Evolutionary conservation across 345 rosid species (phyloP).

Genomic region (Xanthoceras sorbifolium): DNA sequence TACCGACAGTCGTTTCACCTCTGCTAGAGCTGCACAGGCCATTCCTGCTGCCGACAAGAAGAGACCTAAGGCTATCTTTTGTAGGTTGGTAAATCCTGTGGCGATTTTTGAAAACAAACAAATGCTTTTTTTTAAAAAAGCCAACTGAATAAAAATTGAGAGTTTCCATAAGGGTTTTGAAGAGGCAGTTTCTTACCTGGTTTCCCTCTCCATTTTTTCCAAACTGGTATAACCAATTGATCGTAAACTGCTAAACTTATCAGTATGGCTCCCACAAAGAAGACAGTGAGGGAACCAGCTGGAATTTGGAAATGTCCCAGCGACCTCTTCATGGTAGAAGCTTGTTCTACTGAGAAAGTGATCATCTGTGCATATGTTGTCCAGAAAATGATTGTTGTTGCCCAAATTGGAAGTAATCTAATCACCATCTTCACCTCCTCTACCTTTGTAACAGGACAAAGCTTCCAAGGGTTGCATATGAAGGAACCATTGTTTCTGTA

Average conservation of each 20-base stretch:
- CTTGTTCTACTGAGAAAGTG: conserved; percentile 77
- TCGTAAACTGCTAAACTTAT: conserved; percentile 54
- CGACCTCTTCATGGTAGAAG: conserved; percentile 63
- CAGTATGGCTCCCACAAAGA: conserved; percentile 58
- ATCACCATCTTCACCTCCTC: conserved; percentile 69
- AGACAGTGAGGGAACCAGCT: conserved; percentile 63
- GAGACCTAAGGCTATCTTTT: conserved; percentile 62
- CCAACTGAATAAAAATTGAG: background rate
- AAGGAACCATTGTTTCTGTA: conserved; percentile 24
- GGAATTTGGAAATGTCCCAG: conserved; percentile 56
- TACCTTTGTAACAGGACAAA: conserved; percentile 53
- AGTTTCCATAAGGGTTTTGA: background rate
- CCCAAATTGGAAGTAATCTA: conserved; percentile 60
- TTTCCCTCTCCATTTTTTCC: conserved; percentile 58
- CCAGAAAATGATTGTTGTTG: conserved; percentile 66
- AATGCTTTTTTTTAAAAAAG: conserved; percentile 7
- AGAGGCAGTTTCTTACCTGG: conserved; percentile 29
- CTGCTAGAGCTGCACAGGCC: conserved; percentile 56
- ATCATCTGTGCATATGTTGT: conserved; percentile 68
- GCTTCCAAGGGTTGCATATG: conserved; percentile 49
- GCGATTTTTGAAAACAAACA: background rate
- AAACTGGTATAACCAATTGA: conserved; percentile 49
- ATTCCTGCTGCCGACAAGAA: conserved; percentile 57
- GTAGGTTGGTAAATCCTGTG: conserved; percentile 60
- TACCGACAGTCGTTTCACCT: conserved; percentile 40